These are phyloP conservation scores for Aspergillus sclerotioniger DNA, from an alignment of 495 filamentous ascomycete genomes.

Conservation along the genomic window DNA sequence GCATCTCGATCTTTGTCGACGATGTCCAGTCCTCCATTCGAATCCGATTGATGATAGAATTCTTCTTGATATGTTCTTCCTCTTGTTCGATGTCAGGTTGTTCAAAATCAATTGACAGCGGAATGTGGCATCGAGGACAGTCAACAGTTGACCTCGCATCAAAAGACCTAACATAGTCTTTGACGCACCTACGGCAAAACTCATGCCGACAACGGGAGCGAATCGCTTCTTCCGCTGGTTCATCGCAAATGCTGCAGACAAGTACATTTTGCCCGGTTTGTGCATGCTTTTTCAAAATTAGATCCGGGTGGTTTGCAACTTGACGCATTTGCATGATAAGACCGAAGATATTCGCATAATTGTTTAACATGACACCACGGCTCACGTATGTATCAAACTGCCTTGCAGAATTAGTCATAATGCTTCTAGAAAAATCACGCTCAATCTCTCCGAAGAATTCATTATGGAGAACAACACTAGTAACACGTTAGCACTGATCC, in stretches of 20 bases:
- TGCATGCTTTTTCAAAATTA: constrained; percentile 82
- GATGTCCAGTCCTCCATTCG: constrained; percentile 97
- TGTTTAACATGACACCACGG: constrained; percentile 91
- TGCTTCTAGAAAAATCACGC: constrained; percentile 89
- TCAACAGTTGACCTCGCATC: constrained; percentile 63
- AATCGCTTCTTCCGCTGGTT: constrained; percentile 91
- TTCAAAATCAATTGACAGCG: constrained; percentile 84
- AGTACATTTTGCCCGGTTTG: constrained; percentile 86
- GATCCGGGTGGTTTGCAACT: constrained; percentile 90
- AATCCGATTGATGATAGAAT: constrained; percentile 94
- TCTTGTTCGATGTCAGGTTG: constrained; percentile 92
- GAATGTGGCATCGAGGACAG: constrained; percentile 90
- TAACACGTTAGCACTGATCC: neutral
- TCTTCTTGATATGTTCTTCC: constrained; percentile 78
- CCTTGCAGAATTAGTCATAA: constrained; percentile 84
- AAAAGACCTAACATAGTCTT: constrained; percentile 75
- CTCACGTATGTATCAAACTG: constrained; percentile 95
- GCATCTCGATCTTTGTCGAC: constrained; percentile 94
- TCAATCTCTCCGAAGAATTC: constrained; percentile 96
- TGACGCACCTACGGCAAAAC: constrained; percentile 88
- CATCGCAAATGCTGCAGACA: constrained; percentile 92
- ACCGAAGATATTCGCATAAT: constrained; percentile 81
- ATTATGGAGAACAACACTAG: constrained; percentile 72
- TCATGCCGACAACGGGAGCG: constrained; percentile 89
- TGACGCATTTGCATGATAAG: constrained; percentile 98